Evolutionary conservation across 2,329 filamentous ascomycete species (phyloP).

Genomic region (Leptographium galeiforme): DNA sequence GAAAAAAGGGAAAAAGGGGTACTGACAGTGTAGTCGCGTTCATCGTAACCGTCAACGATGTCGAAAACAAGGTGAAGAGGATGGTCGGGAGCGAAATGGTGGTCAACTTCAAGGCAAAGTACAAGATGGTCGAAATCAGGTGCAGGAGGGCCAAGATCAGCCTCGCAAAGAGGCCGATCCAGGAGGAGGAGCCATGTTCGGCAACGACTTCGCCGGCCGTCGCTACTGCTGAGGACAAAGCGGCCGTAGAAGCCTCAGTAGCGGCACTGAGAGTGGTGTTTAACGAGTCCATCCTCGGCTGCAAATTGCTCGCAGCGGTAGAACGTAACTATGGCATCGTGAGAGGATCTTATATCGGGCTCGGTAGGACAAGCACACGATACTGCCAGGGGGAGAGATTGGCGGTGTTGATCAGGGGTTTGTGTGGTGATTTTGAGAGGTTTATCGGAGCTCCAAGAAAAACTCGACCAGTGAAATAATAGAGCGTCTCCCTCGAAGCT

Average conservation of each 20-base stretch:
- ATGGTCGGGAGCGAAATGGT: slow-evolving; percentile 84
- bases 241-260: slow-evolving; percentile 12
- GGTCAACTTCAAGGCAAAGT: slow-evolving; percentile 71
- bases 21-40: slow-evolving; percentile 87
- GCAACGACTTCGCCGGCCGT: slow-evolving; percentile 22
- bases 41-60: slow-evolving; percentile 94
- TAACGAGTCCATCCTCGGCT: slow-evolving; percentile 8
- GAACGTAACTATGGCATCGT: slow-evolving; percentile 4
- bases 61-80: slow-evolving; percentile 80
- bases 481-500: neutral
- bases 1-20: neutral
- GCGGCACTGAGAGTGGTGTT: neutral
- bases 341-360: slow-evolving; percentile 7
- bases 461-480: neutral
- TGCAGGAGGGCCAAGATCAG: slow-evolving; percentile 42
- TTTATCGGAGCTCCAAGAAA: neutral
- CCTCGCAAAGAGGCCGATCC: slow-evolving; percentile 44
- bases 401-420: neutral
- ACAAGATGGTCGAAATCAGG: slow-evolving; percentile 44
- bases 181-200: slow-evolving; percentile 31
- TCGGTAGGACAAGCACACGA: slow-evolving; percentile 8
- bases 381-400: too few species aligned
- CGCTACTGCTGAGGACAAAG: slow-evolving; percentile 25
- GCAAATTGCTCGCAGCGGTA: slow-evolving; percentile 8
- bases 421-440: too few species aligned